These are phyloP conservation scores for Sutorius eximius DNA, from an alignment of 1,284 basidiomycete species.

Conservation along the genomic window DNA sequence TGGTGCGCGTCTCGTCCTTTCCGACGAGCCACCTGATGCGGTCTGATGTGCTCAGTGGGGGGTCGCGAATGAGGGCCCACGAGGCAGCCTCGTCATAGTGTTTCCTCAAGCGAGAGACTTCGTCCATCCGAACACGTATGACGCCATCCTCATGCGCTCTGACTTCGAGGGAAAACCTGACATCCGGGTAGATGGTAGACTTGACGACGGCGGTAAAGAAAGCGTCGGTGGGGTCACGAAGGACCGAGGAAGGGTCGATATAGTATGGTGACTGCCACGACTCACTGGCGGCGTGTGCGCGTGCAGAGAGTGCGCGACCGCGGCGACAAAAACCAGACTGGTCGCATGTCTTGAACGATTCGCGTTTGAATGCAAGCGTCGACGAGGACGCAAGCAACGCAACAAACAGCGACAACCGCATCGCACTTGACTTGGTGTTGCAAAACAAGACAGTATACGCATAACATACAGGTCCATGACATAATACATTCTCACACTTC, in stretches of 20 bases:
- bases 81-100: conserved; percentile 87
- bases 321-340: conserved; percentile 91
- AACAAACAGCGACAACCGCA: conserved; percentile 26
- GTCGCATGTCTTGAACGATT: conserved; percentile 90
- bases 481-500: conserved; percentile 25
- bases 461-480: not conserved
- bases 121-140: conserved; percentile 83
- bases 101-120: conserved; percentile 73
- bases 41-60: conserved; percentile 45
- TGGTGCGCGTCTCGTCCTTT: conserved; percentile 59
- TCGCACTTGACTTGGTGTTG: conserved; percentile 1
- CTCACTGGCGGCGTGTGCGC: conserved; percentile 55
- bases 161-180: conserved; percentile 79
- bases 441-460: not conserved
- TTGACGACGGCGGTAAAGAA: conserved; percentile 69
- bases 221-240: conserved; percentile 53
- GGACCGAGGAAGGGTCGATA: conserved; percentile 55
- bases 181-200: conserved; percentile 79
- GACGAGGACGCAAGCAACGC: conserved; percentile 33
- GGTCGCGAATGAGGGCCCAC: conserved; percentile 81
- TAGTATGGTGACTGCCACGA: conserved; percentile 86
- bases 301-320: conserved; percentile 75
- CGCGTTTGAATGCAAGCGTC: conserved; percentile 60
- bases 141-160: conserved; percentile 84
- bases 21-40: conserved; percentile 61